phyloP scores from a whole-genome alignment of 2,329 filamentous ascomycete genomes.

The Pestalotiopsis fici region DNA sequence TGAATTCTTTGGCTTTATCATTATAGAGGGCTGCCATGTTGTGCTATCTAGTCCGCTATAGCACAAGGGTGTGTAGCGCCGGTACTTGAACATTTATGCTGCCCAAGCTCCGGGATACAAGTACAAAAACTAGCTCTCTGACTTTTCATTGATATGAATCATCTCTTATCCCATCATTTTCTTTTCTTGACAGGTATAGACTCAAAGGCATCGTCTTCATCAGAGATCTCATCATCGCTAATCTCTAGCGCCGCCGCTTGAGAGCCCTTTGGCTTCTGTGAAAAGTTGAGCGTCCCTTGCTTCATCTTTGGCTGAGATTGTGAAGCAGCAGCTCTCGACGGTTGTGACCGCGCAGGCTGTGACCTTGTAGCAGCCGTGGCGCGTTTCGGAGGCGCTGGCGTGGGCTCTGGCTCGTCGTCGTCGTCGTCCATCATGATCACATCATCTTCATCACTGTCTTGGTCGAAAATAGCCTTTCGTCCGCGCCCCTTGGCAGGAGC shows the following conservation, averaged over 20 bases:
- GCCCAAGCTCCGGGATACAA: not conserved
- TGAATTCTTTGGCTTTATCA: no score
- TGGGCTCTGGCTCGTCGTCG: constrained; percentile 47
- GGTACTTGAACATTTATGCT: no score
- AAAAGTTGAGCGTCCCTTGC: constrained; percentile 54
- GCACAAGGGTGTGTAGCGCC: no score
- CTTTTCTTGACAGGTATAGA: constrained; percentile 41
- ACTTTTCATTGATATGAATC: not conserved
- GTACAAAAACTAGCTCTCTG: not conserved
- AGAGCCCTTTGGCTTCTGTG: constrained; percentile 44
- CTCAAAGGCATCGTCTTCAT: constrained; percentile 62
- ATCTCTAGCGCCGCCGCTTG: constrained; percentile 59
- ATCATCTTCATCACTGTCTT: constrained; percentile 46
- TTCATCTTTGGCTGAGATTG: constrained; percentile 31
- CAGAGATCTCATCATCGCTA: constrained; percentile 66
- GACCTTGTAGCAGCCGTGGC: constrained; percentile 34
- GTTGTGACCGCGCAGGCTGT: constrained; percentile 34
- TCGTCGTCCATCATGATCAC: constrained; percentile 57
- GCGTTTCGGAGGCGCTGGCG: constrained; percentile 25
- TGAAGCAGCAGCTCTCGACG: constrained; percentile 22
- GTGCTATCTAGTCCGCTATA: no score
- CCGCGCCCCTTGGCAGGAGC: constrained; percentile 38
- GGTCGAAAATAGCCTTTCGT: constrained; percentile 39
- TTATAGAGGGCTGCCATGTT: no score
- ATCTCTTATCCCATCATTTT: constrained; percentile 19